Evolutionary conservation across 805 yeast genomes (phyloP).

Genomic region (Starmerella apis): DNA sequence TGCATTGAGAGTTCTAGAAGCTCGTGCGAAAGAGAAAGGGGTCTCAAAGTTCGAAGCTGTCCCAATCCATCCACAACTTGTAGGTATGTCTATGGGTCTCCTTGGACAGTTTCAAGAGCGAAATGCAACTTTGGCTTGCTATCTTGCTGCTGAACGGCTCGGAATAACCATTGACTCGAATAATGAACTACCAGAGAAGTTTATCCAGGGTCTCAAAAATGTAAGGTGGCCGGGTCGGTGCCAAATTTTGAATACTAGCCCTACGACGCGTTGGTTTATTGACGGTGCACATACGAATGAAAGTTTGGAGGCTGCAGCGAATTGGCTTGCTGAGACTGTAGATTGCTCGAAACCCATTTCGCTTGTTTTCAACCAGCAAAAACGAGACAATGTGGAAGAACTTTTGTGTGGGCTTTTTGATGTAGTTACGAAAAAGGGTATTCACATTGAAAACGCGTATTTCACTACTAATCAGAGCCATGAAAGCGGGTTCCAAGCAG

Average conservation of each 20-base stretch:
- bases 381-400: conserved; percentile 62
- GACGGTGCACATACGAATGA: conserved; percentile 97
- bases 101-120: conserved; percentile 69
- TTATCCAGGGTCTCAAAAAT: conserved; percentile 20
- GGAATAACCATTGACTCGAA: conserved; percentile 19
- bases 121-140: conserved; percentile 82
- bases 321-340: conserved; percentile 50
- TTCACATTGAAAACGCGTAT: conserved; percentile 36
- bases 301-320: conserved; percentile 68
- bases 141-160: conserved; percentile 48
- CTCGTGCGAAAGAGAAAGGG: conserved; percentile 57
- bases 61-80: conserved; percentile 35
- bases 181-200: conserved; percentile 20
- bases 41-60: conserved; percentile 44
- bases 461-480: conserved; percentile 91
- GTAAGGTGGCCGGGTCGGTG: conserved; percentile 91
- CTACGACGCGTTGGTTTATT: conserved; percentile 59
- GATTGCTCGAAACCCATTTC: conserved; percentile 34
- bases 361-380: conserved; percentile 86
- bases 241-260: conserved; percentile 45
- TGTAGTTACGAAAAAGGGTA: conserved; percentile 25
- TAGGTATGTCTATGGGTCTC: conserved; percentile 29
- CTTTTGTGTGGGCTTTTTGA: conserved; percentile 39
- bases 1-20: conserved; percentile 40
- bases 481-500: conserved; percentile 68